phyloP scores from a whole-genome alignment of 176 grass and related monocot genomes.

The Bolboschoenus planiculmis region DNA sequence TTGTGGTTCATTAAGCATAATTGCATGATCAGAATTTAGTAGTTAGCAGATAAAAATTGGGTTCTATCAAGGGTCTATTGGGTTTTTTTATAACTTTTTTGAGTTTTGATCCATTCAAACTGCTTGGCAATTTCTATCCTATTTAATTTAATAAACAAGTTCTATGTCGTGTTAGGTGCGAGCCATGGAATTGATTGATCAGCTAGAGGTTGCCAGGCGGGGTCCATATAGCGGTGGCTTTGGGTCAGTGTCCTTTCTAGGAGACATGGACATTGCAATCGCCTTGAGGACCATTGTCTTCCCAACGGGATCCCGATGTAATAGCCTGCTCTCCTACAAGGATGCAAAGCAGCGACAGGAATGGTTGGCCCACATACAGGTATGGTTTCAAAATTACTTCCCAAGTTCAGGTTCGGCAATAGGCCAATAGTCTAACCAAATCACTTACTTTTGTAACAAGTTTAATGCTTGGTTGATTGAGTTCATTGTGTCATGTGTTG shows the following conservation, averaged over 20 bases:
- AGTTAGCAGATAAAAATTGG: background rate
- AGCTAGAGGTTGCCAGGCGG: conserved; percentile 55
- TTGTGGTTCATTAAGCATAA: background rate
- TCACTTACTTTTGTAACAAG: too few species aligned
- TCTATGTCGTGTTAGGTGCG: conserved; percentile 35
- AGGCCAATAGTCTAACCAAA: too few species aligned
- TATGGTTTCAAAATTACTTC: background rate
- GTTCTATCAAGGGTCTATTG: background rate
- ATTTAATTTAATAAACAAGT: background rate
- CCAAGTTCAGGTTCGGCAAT: background rate
- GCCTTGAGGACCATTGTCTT: conserved; percentile 75
- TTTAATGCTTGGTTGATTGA: background rate
- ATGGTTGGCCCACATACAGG: conserved; percentile 80
- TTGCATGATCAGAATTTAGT: background rate
- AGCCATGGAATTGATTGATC: conserved; percentile 95
- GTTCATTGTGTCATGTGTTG: too few species aligned
- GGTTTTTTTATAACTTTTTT: background rate
- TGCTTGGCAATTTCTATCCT: background rate
- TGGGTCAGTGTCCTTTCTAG: conserved; percentile 55
- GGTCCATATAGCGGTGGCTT: conserved; percentile 87
- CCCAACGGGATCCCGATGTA: conserved; percentile 34
- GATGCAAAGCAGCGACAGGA: conserved; percentile 34
- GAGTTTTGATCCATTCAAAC: background rate
- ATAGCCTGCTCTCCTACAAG: conserved; percentile 42
- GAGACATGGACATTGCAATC: conserved; percentile 80